Evolutionary conservation across 257 asterid genomes (phyloP).

Genomic region (Cordia subcordata): DNA sequence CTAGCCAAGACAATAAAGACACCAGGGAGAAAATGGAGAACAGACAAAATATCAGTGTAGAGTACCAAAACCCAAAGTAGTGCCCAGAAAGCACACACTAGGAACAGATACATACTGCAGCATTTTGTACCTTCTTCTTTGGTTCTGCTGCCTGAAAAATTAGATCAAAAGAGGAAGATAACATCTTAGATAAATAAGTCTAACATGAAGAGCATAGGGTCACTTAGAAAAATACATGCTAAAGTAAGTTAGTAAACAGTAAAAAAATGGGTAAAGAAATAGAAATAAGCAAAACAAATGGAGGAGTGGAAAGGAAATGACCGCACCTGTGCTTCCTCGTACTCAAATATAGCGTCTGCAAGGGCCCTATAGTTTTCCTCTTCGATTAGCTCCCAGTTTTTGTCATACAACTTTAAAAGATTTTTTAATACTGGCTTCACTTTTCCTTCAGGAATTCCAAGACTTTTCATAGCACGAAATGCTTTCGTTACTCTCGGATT

Average conservation of each 20-base stretch:
- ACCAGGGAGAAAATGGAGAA: slow-evolving; percentile 5
- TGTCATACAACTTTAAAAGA: slow-evolving; percentile 54
- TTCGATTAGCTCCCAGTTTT: slow-evolving; percentile 84
- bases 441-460: slow-evolving; percentile 59
- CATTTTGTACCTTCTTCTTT: slow-evolving; percentile 4
- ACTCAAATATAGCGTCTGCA: slow-evolving; percentile 78
- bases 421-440: slow-evolving; percentile 72
- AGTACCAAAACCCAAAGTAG: no score
- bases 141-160: slow-evolving; percentile 16
- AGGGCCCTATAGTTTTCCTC: slow-evolving; percentile 77
- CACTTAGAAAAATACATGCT: neutral
- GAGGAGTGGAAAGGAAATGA: neutral
- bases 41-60: neutral
- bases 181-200: neutral
- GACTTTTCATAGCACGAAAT: slow-evolving; percentile 62
- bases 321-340: slow-evolving; percentile 52
- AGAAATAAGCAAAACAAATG: neutral
- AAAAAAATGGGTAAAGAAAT: slow-evolving; percentile 9
- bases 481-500: slow-evolving; percentile 50
- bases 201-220: neutral
- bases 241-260: neutral
- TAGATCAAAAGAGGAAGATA: neutral
- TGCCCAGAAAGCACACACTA: neutral
- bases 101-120: slow-evolving; percentile 6
- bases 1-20: slow-evolving; percentile 12